Conservation (phyloP, 176 grass and related monocot genomes). For the Pharus latifolius region DNA sequence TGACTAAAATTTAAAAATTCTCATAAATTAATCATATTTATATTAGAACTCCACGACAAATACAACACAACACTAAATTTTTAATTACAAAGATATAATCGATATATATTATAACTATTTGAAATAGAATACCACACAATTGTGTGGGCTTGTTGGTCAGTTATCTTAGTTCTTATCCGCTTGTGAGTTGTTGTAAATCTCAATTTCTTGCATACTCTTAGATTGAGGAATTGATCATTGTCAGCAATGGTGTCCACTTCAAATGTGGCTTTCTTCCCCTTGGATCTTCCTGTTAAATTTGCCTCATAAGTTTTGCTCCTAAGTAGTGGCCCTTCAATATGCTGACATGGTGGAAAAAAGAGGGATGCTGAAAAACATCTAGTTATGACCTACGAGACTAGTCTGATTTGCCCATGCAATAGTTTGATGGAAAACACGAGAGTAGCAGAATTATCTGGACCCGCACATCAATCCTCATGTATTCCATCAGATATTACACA, state of each 20-base stretch:
- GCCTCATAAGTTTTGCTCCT: no score
- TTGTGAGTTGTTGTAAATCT: slow-evolving; percentile 6
- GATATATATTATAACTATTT: no score
- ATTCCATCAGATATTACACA: not conserved
- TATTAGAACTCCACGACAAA: no score
- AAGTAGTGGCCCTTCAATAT: not conserved
- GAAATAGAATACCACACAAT: no score
- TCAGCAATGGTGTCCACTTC: not conserved
- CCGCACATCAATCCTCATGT: not conserved
- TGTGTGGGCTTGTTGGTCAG: no score
- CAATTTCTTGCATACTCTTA: not conserved
- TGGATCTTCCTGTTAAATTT: no score
- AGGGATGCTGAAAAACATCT: not conserved
- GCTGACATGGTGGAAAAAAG: not conserved
- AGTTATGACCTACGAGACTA: not conserved
- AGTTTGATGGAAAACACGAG: not conserved
- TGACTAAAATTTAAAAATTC: no score
- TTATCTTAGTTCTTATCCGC: no score
- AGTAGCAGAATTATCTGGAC: not conserved
- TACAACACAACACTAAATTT: no score
- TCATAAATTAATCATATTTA: no score
- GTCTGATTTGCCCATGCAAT: not conserved
- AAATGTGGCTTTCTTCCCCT: not conserved
- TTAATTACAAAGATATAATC: no score
- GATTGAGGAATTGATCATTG: no score